A percentile compares a stretch with the other conserved stretches of the same genome.
These are phyloP conservation scores for Geotrichum bryndzae DNA, from an alignment of 1,139 yeast genomes.

Conservation along the genomic window DNA sequence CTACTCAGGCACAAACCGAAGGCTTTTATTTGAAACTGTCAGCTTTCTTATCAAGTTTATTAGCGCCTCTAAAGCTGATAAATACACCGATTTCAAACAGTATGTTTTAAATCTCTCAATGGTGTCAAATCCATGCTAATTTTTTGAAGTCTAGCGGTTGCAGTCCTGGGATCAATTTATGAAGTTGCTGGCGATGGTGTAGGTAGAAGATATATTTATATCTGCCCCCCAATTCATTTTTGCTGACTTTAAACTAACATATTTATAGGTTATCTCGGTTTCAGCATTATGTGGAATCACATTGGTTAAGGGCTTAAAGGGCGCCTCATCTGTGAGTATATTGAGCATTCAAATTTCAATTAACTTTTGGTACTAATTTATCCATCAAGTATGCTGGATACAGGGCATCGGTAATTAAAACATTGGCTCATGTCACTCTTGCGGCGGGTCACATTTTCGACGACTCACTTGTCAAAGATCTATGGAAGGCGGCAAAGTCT, in stretches of 20 bases:
- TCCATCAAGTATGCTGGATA: constrained; percentile 28
- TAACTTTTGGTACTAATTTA: not conserved
- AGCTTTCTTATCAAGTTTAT: constrained; percentile 27
- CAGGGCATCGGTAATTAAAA: constrained; percentile 24
- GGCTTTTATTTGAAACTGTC: constrained; percentile 31
- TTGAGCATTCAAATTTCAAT: not conserved
- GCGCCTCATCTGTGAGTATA: constrained; percentile 25
- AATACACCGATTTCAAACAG: constrained; percentile 28
- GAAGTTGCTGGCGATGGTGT: constrained; percentile 29
- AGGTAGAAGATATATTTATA: constrained; percentile 10
- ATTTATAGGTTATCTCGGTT: constrained; percentile 29
- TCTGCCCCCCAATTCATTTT: not conserved
- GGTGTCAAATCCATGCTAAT: constrained; percentile 2
- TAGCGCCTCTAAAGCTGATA: constrained; percentile 31
- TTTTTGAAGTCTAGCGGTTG: constrained; percentile 24
- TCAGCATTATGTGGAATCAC: constrained; percentile 33
- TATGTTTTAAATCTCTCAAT: constrained; percentile 17
- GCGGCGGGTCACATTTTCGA: constrained; percentile 33
- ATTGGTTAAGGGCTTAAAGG: constrained; percentile 28
- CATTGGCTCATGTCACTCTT: constrained; percentile 25
- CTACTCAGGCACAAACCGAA: constrained; percentile 21
- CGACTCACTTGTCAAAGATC: constrained; percentile 31
- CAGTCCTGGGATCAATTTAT: constrained; percentile 25
- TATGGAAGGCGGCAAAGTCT: constrained; percentile 31
- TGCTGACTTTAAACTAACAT: not conserved